phyloP scores from a whole-genome alignment of 164 flowering plant genomes.

The Chloranthus sessilifolius region DNA sequence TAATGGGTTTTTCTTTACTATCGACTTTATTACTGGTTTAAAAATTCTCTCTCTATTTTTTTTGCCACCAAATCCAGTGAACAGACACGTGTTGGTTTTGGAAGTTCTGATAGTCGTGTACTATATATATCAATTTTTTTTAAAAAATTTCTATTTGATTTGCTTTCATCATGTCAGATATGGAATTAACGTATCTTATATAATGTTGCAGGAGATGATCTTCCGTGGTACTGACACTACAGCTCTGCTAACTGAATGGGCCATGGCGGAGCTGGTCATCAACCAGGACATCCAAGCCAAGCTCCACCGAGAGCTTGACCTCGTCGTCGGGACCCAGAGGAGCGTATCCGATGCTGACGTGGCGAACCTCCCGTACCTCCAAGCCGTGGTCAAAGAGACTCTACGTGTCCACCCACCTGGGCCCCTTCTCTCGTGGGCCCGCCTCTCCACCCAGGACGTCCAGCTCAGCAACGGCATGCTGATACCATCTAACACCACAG shows the following conservation, averaged over 20 bases:
- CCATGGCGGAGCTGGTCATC: conserved; percentile 48
- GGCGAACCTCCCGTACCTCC: conserved; percentile 31
- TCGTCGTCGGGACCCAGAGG: conserved; percentile 10
- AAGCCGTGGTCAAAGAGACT: conserved; percentile 45
- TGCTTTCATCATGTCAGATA: no score
- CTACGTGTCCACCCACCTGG: conserved; percentile 64
- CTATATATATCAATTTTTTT: no score
- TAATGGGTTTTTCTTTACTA: no score
- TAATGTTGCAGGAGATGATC: conserved; percentile 68
- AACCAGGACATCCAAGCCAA: conserved; percentile 37
- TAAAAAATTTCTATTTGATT: no score
- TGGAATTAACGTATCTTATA: no score
- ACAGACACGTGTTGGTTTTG: no score
- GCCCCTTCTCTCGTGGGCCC: conserved; percentile 66
- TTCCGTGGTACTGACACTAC: conserved; percentile 66
- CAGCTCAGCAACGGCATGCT: conserved; percentile 46
- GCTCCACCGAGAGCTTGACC: conserved; percentile 33
- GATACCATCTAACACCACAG: conserved; percentile 42
- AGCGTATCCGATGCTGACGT: conserved; percentile 30
- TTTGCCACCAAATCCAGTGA: no score
- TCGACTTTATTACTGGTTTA: no score
- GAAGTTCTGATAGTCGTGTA: no score
- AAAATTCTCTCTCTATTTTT: no score
- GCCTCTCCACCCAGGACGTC: conserved; percentile 45
- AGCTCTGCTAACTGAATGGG: conserved; percentile 57